Evolutionary conservation across 2,329 filamentous ascomycete genomes (phyloP), one percentile per base, ranked within the genome.

Genomic region (Huntiella decipiens): DNA sequence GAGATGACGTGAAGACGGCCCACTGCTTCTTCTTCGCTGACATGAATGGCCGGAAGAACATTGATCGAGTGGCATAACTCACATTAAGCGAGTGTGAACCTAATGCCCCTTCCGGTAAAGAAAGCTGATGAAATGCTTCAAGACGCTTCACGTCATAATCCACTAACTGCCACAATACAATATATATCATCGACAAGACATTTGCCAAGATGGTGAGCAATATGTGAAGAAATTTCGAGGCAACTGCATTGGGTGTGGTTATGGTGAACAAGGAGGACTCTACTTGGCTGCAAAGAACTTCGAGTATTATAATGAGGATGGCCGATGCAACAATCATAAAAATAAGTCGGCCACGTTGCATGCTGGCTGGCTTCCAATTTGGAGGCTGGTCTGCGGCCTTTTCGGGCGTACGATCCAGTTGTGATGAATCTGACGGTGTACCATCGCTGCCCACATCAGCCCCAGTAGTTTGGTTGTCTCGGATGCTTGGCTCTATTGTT

Each of bases 61-160:
- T 76, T 61, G 79, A 72, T 52, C 74, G 70, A 4, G 79, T 82
- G 38, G 82, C 67, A 50, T 85, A 85, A 57, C 83, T 77, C 50
- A 82, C 77, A 52, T 83, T 84, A 54, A 85, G 70, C 0, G 76
- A 81, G 55, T 75, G 71, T 35, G 70, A 70, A 0, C 76, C 77
- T 15, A 76, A 59, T 1, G 77, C 74, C 10, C 77, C 77, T 2
- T 66, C 66, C 3, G 67, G 62, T 51, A 67, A 72, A 3, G 74
- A 78, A 42, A 81, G 63, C 56, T 80, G 76, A 52, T 78, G 77
- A 53, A 73, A 80, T 0, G 76, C 71, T 56, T 81, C 77, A 19
- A 79, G 59, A n/a, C 77, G 68, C 55, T 71, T 74, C 2, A 80
- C 73, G 52, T 79, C 75, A 49, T 77, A 74, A 57, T 79, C 75